These are phyloP conservation scores for Hypericum perforatum DNA, from an alignment of 345 rosid species.

Conservation along the genomic window DNA sequence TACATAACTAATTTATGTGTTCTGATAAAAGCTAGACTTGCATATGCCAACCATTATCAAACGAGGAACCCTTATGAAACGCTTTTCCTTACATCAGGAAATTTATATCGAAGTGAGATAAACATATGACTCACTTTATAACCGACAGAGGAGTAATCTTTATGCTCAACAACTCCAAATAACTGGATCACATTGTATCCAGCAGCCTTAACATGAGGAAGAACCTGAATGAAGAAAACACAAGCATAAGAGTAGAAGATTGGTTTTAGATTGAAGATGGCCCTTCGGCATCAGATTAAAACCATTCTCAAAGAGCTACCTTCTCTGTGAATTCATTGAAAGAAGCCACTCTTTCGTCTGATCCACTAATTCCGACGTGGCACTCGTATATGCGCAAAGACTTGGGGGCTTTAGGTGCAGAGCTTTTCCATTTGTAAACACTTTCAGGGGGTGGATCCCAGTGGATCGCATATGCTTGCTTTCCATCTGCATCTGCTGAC, in stretches of 20 bases:
- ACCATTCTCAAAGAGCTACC: conserved; percentile 29
- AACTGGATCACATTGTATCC: conserved; percentile 93
- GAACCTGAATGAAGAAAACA: conserved; percentile 43
- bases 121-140: conserved; percentile 57
- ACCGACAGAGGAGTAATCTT: conserved; percentile 86
- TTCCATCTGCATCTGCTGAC: conserved; percentile 49
- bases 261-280: not conserved
- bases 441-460: conserved; percentile 90
- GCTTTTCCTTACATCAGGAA: too few relatives aligned
- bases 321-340: conserved; percentile 68
- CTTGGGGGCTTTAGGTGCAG: conserved; percentile 47
- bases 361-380: conserved; percentile 92
- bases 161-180: conserved; percentile 88
- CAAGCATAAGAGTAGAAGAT: conserved; percentile 5
- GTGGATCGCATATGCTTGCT: conserved; percentile 79
- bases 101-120: not conserved
- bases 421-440: conserved; percentile 71
- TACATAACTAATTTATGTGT: too few relatives aligned
- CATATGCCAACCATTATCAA: too few relatives aligned
- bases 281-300: conserved; percentile 5
- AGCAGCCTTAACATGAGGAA: conserved; percentile 78
- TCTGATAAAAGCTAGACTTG: too few relatives aligned
- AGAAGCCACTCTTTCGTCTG: conserved; percentile 67
- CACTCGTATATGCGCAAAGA: conserved; percentile 93
- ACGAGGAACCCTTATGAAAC: too few relatives aligned